Evolutionary conservation across 2,329 filamentous ascomycete species (phyloP).

Genomic region (Sporothrix brasiliensis): DNA sequence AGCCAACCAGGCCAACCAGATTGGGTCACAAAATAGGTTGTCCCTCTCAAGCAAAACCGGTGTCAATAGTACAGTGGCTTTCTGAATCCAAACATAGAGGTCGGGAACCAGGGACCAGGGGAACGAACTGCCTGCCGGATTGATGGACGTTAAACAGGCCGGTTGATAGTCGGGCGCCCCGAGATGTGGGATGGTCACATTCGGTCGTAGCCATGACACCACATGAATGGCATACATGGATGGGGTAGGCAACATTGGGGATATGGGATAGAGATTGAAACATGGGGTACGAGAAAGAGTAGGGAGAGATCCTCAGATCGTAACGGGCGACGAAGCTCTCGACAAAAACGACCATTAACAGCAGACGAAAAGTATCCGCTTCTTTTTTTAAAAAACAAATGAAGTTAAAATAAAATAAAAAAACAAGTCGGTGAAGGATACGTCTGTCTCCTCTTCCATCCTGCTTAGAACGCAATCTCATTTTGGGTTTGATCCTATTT

Average conservation of each 20-base stretch:
- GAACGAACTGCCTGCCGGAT: too few species aligned
- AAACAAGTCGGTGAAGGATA: too few species aligned
- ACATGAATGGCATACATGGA: neutral
- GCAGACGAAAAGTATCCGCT: neutral
- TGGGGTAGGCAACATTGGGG: neutral
- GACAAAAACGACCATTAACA: neutral
- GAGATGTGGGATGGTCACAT: constrained; percentile 1
- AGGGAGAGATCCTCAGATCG: neutral
- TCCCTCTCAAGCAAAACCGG: neutral
- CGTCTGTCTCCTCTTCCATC: neutral
- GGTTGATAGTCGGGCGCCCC: neutral
- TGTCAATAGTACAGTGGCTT: neutral
- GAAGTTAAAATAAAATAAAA: too few species aligned
- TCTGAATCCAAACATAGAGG: neutral
- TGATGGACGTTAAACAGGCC: too few species aligned
- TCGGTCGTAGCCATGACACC: neutral
- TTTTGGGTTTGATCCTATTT: too few species aligned
- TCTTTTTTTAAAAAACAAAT: too few species aligned
- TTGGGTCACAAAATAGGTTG: too few species aligned
- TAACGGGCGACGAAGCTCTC: neutral
- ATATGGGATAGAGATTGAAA: neutral
- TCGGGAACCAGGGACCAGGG: neutral
- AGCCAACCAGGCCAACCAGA: too few species aligned
- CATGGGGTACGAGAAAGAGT: neutral
- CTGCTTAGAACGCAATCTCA: neutral